Evolutionary conservation across 2,329 filamentous ascomycete genomes (phyloP).

Genomic region (Hypoxylon sp.): DNA sequence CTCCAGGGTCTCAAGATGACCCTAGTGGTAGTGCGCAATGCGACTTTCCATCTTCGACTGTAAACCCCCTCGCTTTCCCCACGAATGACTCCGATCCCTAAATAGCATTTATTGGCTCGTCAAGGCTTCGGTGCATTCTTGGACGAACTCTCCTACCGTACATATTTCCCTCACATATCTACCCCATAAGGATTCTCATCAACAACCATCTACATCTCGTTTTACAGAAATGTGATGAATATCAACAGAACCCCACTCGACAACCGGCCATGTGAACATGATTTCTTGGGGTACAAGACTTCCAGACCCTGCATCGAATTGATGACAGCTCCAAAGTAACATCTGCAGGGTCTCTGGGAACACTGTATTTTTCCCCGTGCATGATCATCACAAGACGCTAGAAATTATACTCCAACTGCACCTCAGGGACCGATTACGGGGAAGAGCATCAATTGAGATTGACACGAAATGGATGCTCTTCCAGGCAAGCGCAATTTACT

Average conservation of each 20-base stretch:
- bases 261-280: conserved; percentile 30
- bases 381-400: conserved; percentile 13
- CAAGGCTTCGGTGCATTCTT: conserved; percentile 23
- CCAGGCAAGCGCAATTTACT: not conserved
- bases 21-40: conserved; percentile 36
- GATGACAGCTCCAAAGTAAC: conserved; percentile 17
- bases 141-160: conserved; percentile 1
- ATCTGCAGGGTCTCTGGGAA: conserved; percentile 28
- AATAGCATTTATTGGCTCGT: conserved; percentile 22
- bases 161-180: conserved; percentile 10
- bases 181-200: conserved; percentile 18
- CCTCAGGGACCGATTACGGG: conserved; percentile 13
- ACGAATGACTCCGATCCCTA: conserved; percentile 28
- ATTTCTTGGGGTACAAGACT: conserved; percentile 22
- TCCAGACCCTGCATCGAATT: conserved; percentile 28
- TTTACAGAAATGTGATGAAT: conserved; percentile 35
- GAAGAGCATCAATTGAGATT: not conserved
- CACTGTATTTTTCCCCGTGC: conserved; percentile 2
- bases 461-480: conserved; percentile 8
- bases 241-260: conserved; percentile 21
- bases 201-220: conserved; percentile 17
- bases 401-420: conserved; percentile 15
- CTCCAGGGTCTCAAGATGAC: conserved; percentile 32
- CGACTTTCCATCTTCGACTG: conserved; percentile 35
- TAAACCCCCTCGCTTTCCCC: conserved; percentile 28